Base-by-base conservation (phyloP, 129 eudicot genomes). In the Chrysanthemum makinoi region DNA sequence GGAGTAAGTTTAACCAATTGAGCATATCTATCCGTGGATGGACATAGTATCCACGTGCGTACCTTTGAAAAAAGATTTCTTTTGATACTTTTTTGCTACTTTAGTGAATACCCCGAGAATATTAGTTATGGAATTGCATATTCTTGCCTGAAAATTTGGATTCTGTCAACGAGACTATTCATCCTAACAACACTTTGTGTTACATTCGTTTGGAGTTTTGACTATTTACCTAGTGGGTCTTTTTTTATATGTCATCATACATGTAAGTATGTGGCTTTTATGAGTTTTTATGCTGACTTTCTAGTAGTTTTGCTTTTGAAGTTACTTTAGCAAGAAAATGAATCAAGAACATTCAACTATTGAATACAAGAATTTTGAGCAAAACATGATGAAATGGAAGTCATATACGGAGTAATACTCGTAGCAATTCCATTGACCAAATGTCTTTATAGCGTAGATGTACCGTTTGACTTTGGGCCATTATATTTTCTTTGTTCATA, bases 361-460 rank as follows among this genome's bases (percentile, higher is more conserved):
- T 33, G 6, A 3, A 33, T 33, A 33, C 0, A 33, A 4, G 39
- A 33, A 33, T 33, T 33, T 33, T 33, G 35, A 30, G 35, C 35
- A 30, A 30, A 30, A 3, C 5, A 30, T 4, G 35, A 30, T 30
- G 35, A 30, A 30, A 30, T 30, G 35, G 3, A 30, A 30, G 35
- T 30, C 35, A 30, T 30, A 30, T 30, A 20, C 20, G 20, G 20
- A 20, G 20, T 30, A 30, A 43, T 54, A 69, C 51, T 28, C 35
- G 18, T 48, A 12, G 61, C 62, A 24, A 26, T 48, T 50, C 43
- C 11, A 35, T 62, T 73, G 30, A 69, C 16, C 14, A 20, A 70
- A 26, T 70, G 77, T 77, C 62, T 63, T 70, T 53, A 48, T 77
- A 72, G 72, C 54, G 77, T 77, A 20, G 58, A 44, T 26, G 66